A percentile compares a stretch with the other conserved stretches of the same genome.
Conservation (phyloP, 129 eudicot genomes). For the Oenanthe sinensis region DNA sequence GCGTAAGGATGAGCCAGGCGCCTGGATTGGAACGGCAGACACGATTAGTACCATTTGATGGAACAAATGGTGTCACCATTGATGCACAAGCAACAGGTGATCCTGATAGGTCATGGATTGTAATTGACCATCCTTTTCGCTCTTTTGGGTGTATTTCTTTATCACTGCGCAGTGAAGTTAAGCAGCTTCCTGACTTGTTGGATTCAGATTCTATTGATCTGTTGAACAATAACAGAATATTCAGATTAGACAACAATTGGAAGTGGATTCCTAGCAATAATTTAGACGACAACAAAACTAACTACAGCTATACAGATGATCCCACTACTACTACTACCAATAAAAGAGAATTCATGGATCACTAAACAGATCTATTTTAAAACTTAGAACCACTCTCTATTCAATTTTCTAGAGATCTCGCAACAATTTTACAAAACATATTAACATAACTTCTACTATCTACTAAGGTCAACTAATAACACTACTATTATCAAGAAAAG, state of each 20-base stretch:
- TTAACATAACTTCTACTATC: neutral
- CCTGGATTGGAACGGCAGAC: slow-evolving; percentile 81
- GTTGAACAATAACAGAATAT: slow-evolving; percentile 11
- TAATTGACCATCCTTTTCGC: slow-evolving; percentile 92
- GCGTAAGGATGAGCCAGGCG: slow-evolving; percentile 90
- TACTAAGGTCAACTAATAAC: neutral
- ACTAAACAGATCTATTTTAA: neutral
- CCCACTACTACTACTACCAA: neutral
- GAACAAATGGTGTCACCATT: slow-evolving; percentile 94
- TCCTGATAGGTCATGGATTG: slow-evolving; percentile 89
- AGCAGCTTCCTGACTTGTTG: slow-evolving; percentile 48
- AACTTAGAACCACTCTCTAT: no score
- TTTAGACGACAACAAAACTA: neutral
- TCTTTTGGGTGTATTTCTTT: slow-evolving; percentile 47
- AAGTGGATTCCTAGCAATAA: neutral
- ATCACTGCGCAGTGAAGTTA: slow-evolving; percentile 26
- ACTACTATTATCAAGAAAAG: no score
- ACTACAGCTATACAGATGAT: neutral
- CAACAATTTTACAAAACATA: neutral
- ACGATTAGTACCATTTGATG: slow-evolving; percentile 57
- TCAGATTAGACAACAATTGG: neutral
- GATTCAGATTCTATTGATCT: slow-evolving; percentile 68
- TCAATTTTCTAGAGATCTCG: neutral
- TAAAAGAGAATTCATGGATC: neutral
- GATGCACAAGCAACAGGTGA: slow-evolving; percentile 93